These are phyloP conservation scores for Hypoxylon sp. DNA, from an alignment of 2,329 filamentous ascomycete species.

Conservation along the genomic window DNA sequence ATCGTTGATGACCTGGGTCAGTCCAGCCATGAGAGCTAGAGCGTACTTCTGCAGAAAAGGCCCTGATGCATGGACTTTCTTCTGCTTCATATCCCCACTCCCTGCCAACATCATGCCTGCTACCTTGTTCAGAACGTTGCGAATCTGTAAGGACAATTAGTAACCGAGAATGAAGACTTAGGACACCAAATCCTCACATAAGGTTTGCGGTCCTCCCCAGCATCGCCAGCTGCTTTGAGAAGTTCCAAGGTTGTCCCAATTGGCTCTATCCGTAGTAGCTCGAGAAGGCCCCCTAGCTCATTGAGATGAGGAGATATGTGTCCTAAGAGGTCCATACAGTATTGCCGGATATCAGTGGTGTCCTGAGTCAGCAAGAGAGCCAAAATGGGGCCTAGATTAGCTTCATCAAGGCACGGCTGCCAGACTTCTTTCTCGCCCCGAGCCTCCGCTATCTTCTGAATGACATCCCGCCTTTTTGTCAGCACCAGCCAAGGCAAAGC, in stretches of 20 bases:
- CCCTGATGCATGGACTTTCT: slow-evolving; percentile 70
- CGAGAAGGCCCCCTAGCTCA: slow-evolving; percentile 73
- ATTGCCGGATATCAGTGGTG: slow-evolving; percentile 68
- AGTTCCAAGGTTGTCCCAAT: slow-evolving; percentile 83
- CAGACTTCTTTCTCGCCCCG: slow-evolving; percentile 76
- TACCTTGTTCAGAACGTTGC: slow-evolving; percentile 62
- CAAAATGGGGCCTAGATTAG: slow-evolving; percentile 69
- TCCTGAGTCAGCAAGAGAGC: slow-evolving; percentile 71
- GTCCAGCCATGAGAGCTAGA: slow-evolving; percentile 85
- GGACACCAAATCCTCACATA: slow-evolving; percentile 62
- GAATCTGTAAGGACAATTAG: slow-evolving; percentile 58
- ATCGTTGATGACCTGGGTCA: slow-evolving; percentile 84
- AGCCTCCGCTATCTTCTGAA: slow-evolving; percentile 83
- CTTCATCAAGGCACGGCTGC: slow-evolving; percentile 65
- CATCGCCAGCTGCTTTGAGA: slow-evolving; percentile 82
- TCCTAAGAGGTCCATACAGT: slow-evolving; percentile 75
- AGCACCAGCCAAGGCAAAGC: slow-evolving; percentile 90
- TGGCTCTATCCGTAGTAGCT: slow-evolving; percentile 80
- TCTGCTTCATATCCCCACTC: slow-evolving; percentile 59
- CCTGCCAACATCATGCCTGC: slow-evolving; percentile 56
- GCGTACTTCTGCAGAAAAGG: slow-evolving; percentile 86
- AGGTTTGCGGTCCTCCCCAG: slow-evolving; percentile 65
- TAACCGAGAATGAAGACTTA: neutral
- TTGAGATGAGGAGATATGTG: slow-evolving; percentile 79
- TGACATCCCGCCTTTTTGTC: slow-evolving; percentile 79